Evolutionary conservation across 148 eudicot genomes (phyloP), one percentile per base, ranked within the genome.

Genomic region (Chenopodium suecicum): DNA sequence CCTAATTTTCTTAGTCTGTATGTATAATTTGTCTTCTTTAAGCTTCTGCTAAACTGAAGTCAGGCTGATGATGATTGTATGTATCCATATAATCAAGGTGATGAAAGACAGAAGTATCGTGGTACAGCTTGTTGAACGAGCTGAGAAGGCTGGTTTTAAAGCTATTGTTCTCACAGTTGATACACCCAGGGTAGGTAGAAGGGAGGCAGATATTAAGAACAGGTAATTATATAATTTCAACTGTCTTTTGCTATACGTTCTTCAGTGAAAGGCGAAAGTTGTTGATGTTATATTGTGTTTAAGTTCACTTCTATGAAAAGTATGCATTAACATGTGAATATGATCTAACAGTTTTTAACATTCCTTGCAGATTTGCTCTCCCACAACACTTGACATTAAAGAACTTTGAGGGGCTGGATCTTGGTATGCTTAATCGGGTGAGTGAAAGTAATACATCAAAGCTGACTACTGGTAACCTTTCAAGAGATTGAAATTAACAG

Each of bases 181-280:
- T 83, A 91, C 98, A 69, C 99, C 98, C 54, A 89, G 89, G 72
- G 89, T 96, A 6, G 98, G 99, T 47, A 90, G 98, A 78, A 89
- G 99, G 76, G 99, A 96, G 86, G 92, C 98, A 80, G 98, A 96
- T 89, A 94, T 96, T 22, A 96, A 91, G 88, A 96, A 96, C 87
- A 96, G 98, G 98, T 92, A 54, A 84, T 16, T 74, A 62, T 27
- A 23, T 67, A 22, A 23, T 31, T 44, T 19, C 62, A n/a, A 20
- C 27, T 50, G 2, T 47, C 66, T 80, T 44, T 23, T 23, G 5
- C 25, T 9, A 50, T 47, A 27, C 48, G 19, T 46, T 79, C 52
- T 22, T 19, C n/a, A 4, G 62, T 32, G 54, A 29, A 67, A 32
- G 27, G n/a, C 20, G 52, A 34, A 64, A 22, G 25, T 60, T 11